Conservation (phyloP, 805 yeast genomes). For the Candida schatavii region DNA sequence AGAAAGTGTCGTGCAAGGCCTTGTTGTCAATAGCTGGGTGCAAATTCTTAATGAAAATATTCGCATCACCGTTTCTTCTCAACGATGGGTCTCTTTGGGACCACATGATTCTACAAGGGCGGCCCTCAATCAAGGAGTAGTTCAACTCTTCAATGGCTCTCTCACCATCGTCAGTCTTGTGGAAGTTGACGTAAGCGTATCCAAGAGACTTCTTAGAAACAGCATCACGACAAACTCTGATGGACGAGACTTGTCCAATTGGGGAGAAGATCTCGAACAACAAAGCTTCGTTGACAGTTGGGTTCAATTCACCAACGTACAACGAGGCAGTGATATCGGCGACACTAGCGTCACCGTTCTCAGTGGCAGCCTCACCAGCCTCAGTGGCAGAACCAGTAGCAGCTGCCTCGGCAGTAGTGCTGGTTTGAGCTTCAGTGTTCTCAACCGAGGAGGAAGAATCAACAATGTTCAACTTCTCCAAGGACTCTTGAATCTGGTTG, state of each 20-base stretch:
- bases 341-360: slow-evolving; percentile 31
- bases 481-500: slow-evolving; percentile 44
- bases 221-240: slow-evolving; percentile 98
- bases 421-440: slow-evolving; percentile 20
- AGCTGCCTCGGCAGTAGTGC: slow-evolving; percentile 19
- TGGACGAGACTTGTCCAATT: slow-evolving; percentile 92
- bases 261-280: slow-evolving; percentile 93
- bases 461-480: slow-evolving; percentile 44
- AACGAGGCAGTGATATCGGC: slow-evolving; percentile 75
- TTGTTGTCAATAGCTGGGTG: slow-evolving; percentile 98
- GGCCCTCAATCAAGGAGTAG: slow-evolving; percentile 91
- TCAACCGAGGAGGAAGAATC: slow-evolving; percentile 26
- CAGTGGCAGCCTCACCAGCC: slow-evolving; percentile 28
- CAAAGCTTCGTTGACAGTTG: slow-evolving; percentile 88
- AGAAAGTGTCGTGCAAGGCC: slow-evolving; percentile 96
- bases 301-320: slow-evolving; percentile 96
- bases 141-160: slow-evolving; percentile 93
- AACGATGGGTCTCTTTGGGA: slow-evolving; percentile 97
- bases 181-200: slow-evolving; percentile 97
- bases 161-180: slow-evolving; percentile 84
- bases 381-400: slow-evolving; percentile 25
- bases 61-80: slow-evolving; percentile 94
- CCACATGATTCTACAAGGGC: slow-evolving; percentile 99
- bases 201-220: slow-evolving; percentile 95
- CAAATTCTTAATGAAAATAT: slow-evolving; percentile 96